Conservation (phyloP, 2,329 filamentous ascomycete species). For the Ophiostoma ips region DNA sequence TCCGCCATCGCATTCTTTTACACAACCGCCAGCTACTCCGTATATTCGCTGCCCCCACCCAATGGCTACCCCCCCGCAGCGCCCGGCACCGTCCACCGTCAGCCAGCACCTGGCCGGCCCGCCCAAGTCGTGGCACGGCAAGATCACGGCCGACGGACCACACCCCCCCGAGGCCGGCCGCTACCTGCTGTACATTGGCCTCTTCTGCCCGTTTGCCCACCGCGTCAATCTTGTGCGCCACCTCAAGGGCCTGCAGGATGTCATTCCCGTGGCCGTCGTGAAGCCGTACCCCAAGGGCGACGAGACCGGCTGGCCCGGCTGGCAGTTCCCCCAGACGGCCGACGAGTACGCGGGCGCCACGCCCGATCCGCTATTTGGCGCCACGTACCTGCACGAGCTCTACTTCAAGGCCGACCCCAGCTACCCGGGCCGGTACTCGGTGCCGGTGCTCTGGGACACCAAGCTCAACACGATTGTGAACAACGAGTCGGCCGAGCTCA, state of each 20-base stretch:
- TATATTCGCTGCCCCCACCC: no score
- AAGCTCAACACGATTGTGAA: slow-evolving; percentile 41
- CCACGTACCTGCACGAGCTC: slow-evolving; percentile 44
- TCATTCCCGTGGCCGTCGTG: slow-evolving; percentile 43
- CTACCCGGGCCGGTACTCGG: slow-evolving; percentile 47
- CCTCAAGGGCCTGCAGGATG: slow-evolving; percentile 40
- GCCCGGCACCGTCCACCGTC: slow-evolving; percentile 14
- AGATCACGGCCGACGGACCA: slow-evolving; percentile 14
- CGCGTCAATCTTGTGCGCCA: slow-evolving; percentile 42
- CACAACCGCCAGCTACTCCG: no score
- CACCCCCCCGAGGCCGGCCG: slow-evolving; percentile 16
- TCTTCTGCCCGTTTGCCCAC: slow-evolving; percentile 54
- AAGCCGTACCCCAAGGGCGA: slow-evolving; percentile 54
- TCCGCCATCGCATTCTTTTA: no score
- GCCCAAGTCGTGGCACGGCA: slow-evolving; percentile 18
- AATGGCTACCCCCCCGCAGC: slow-evolving; percentile 15
- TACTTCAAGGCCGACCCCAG: slow-evolving; percentile 47
- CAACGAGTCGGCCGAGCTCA: slow-evolving; percentile 45
- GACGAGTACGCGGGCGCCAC: slow-evolving; percentile 45
- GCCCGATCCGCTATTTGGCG: slow-evolving; percentile 43
- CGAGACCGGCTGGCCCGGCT: slow-evolving; percentile 47
- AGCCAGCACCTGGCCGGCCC: slow-evolving; percentile 14
- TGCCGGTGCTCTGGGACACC: slow-evolving; percentile 49
- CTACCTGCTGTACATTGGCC: slow-evolving; percentile 27
- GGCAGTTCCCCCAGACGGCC: slow-evolving; percentile 40